Evolutionary conservation across 345 rosid species (phyloP).

Genomic region (Citrus australasica): DNA sequence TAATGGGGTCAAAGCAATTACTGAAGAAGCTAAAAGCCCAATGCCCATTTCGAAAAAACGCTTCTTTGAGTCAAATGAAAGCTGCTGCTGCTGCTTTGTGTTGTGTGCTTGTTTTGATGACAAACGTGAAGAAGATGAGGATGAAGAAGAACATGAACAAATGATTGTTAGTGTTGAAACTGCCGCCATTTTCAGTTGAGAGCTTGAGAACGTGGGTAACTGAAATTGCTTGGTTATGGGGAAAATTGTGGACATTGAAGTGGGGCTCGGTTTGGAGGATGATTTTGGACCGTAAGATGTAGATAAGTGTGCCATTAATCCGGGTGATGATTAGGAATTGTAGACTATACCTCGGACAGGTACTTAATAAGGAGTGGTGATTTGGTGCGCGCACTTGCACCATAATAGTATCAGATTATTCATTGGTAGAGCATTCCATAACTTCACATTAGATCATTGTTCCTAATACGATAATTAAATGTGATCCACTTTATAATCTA

Average conservation of each 20-base stretch:
- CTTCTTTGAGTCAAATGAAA: slow-evolving; percentile 24
- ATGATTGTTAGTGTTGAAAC: slow-evolving; percentile 20
- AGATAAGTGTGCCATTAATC: slow-evolving; percentile 14
- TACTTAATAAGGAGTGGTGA: no score
- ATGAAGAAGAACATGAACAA: slow-evolving; percentile 23
- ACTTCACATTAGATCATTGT: no score
- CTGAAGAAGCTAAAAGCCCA: slow-evolving; percentile 69
- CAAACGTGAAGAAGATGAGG: slow-evolving; percentile 28
- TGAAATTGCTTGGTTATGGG: neutral
- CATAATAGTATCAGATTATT: no score
- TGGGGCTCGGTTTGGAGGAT: neutral
- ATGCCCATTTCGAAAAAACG: slow-evolving; percentile 43
- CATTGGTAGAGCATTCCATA: no score
- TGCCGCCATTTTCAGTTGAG: slow-evolving; percentile 31
- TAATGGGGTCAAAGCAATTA: slow-evolving; percentile 54
- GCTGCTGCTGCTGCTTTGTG: slow-evolving; percentile 18
- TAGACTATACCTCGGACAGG: no score
- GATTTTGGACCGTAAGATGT: slow-evolving; percentile 14
- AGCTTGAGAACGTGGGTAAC: neutral
- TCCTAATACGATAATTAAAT: no score
- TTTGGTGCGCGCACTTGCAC: no score
- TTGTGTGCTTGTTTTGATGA: slow-evolving; percentile 12
- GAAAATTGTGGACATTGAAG: neutral
- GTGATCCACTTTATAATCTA: no score
- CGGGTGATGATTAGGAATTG: neutral